These are phyloP conservation scores for Chenopodium formosanum DNA, from an alignment of 148 eudicot species.

Conservation along the genomic window DNA sequence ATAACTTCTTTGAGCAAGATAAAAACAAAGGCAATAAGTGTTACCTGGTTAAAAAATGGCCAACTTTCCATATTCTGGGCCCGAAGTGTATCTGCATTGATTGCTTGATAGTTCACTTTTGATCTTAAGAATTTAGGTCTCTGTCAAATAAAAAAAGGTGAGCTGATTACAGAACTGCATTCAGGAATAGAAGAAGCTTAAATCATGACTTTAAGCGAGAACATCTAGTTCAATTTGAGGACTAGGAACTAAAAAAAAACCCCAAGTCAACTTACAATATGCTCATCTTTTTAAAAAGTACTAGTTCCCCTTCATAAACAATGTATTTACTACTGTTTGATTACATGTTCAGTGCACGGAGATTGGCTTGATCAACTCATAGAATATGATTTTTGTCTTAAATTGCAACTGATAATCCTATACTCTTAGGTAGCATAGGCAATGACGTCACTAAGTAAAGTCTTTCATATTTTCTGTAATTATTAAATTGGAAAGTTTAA, in stretches of 20 bases:
- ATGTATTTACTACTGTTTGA: neutral
- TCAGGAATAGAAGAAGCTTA: neutral
- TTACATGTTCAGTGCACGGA: neutral
- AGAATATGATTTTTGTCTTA: no score
- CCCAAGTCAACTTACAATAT: neutral
- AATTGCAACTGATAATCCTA: neutral
- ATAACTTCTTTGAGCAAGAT: neutral
- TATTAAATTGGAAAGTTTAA: neutral
- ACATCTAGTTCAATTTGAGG: neutral
- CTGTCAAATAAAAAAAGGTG: constrained; percentile 39
- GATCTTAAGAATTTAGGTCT: constrained; percentile 81
- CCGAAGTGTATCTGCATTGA: constrained; percentile 72
- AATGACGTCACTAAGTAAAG: neutral
- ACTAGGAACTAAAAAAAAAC: neutral
- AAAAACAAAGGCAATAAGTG: neutral
- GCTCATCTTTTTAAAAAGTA: neutral
- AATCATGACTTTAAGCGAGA: neutral
- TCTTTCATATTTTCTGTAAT: neutral
- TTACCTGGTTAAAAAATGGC: constrained; percentile 90
- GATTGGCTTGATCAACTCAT: neutral
- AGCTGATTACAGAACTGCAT: constrained; percentile 1
- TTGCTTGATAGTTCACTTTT: constrained; percentile 73
- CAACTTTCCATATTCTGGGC: constrained; percentile 81
- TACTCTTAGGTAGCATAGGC: neutral
- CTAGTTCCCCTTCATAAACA: neutral